These are phyloP conservation scores for Russula sp. DNA, from an alignment of 768 basidiomycete species.

Conservation along the genomic window DNA sequence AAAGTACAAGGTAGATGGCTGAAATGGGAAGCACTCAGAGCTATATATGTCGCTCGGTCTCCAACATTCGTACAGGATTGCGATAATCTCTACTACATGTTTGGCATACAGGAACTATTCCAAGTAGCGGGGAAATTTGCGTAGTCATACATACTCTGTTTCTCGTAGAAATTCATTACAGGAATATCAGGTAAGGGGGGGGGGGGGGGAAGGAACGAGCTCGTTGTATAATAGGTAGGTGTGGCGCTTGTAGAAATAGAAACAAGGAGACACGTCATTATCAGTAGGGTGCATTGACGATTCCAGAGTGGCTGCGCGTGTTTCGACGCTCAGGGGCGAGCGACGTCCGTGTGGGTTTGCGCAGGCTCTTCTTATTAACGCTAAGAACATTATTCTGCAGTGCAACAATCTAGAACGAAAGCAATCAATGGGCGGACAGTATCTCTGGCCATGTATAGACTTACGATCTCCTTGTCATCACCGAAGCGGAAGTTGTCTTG, in stretches of 20 bases:
- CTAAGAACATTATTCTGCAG: slow-evolving; percentile 90
- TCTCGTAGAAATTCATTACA: slow-evolving; percentile 10
- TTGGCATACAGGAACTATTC: slow-evolving; percentile 10
- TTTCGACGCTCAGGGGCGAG: slow-evolving; percentile 48
- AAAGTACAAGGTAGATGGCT: no score
- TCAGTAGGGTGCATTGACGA: slow-evolving; percentile 30
- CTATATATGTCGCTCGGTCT: no score
- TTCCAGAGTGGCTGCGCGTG: slow-evolving; percentile 25
- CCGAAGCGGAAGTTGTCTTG: slow-evolving; percentile 99
- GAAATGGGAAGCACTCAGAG: no score
- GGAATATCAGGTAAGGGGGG: slow-evolving; percentile 5
- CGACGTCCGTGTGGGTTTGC: slow-evolving; percentile 75
- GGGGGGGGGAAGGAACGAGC: not conserved
- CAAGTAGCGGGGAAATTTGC: not conserved
- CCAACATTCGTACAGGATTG: slow-evolving; percentile 1
- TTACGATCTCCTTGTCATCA: slow-evolving; percentile 92
- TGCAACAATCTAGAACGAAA: slow-evolving; percentile 76
- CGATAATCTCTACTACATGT: slow-evolving; percentile 14
- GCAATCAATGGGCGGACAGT: slow-evolving; percentile 14
- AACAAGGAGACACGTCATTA: not conserved
- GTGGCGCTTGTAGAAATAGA: not conserved
- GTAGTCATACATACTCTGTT: slow-evolving; percentile 14
- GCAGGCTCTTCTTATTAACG: slow-evolving; percentile 90
- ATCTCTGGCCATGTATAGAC: slow-evolving; percentile 35
- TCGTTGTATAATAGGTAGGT: slow-evolving; percentile 5